Percentiles rank a stretch among this genome's conserved stretches.
Evolutionary conservation across 2,329 filamentous ascomycete species (phyloP).

Genomic region (Paramyrothecium sp.): DNA sequence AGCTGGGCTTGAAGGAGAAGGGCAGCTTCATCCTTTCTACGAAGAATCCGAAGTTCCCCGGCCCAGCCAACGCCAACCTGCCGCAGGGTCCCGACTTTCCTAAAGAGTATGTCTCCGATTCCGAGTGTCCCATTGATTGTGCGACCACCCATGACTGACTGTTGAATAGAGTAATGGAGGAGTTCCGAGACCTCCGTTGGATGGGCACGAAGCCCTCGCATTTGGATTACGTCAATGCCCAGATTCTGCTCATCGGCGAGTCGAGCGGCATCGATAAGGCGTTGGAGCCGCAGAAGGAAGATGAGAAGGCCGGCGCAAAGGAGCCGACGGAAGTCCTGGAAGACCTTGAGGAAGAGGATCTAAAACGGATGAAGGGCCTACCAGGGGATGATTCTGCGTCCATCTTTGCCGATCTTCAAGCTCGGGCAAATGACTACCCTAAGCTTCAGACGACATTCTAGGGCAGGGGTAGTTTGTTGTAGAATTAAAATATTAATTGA

Average conservation of each 20-base stretch:
- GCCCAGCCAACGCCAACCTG: slow-evolving; percentile 62
- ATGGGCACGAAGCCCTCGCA: slow-evolving; percentile 69
- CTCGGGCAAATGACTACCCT: slow-evolving; percentile 20
- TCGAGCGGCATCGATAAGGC: slow-evolving; percentile 56
- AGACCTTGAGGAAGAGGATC: slow-evolving; percentile 73
- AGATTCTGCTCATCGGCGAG: slow-evolving; percentile 78
- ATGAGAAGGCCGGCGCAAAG: slow-evolving; percentile 58
- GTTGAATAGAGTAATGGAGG: slow-evolving; percentile 58
- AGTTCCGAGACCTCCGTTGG: slow-evolving; percentile 75
- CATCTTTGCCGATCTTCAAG: slow-evolving; percentile 20
- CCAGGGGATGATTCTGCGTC: slow-evolving; percentile 40
- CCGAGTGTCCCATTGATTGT: background rate
- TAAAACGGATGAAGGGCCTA: slow-evolving; percentile 59
- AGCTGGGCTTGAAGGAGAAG: slow-evolving; percentile 68
- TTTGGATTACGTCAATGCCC: slow-evolving; percentile 71
- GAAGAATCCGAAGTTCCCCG: slow-evolving; percentile 73
- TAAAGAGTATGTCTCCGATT: slow-evolving; percentile 52
- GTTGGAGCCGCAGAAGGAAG: slow-evolving; percentile 51
- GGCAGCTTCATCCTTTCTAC: slow-evolving; percentile 78
- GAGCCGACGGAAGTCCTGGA: slow-evolving; percentile 70
- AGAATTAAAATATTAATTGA: background rate
- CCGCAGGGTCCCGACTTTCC: slow-evolving; percentile 68
- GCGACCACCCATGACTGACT: slow-evolving; percentile 5
- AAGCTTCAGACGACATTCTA: slow-evolving; percentile 25
- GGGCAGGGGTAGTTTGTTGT: background rate